Evolutionary conservation across 306 rosid genomes (phyloP), one percentile per base, ranked within the genome.

Genomic region (Dryas octopetala): DNA sequence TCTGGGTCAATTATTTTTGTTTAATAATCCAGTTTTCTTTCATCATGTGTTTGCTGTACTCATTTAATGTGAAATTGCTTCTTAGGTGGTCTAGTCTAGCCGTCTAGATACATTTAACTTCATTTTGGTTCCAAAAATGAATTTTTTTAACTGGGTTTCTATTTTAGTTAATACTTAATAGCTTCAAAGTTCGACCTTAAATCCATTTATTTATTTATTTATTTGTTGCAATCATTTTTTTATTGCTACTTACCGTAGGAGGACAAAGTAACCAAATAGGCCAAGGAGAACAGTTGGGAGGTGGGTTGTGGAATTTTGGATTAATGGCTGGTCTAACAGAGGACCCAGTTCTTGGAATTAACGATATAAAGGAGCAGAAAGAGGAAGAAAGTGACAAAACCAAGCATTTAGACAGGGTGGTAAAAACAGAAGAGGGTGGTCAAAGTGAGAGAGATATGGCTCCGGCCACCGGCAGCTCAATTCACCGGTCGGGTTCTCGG

Each of bases 401-500:
- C 52, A 77, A 80, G 9, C 19, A 41, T 60, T 73, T 51, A 5
- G 81, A 78, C 61, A 73, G 70, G 5, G 66, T 14, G 67, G 73
- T 16, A 2, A 40, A 55, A 47, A 12, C 48, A 60, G 85, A 78
- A 48, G 87, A 82, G 58, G 77, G 80, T 68, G 75, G 85, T 71
- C 84, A 85, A 64, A 83, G 81, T 50, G 80, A 87, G 67, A 84
- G 75, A 69, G 90, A 88, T 10, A 88, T 91, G 99, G 79, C 87
- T 74, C 88, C 79, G 61, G 70, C 81, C 11, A 45, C 89, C 5
- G 97, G 97, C 0, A 88, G 45, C 77, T 77, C 96, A n/a, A 92
- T 96, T 48, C 97, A 92, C 76, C 76, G 98, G 77, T 96, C 98
- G 0, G 74, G 92, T 76, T 96, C 99, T 46, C 73, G 99, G 83